These are phyloP conservation scores for Paramecium octaurelia DNA, from an alignment of 73 alveolate species.

Conservation along the genomic window DNA sequence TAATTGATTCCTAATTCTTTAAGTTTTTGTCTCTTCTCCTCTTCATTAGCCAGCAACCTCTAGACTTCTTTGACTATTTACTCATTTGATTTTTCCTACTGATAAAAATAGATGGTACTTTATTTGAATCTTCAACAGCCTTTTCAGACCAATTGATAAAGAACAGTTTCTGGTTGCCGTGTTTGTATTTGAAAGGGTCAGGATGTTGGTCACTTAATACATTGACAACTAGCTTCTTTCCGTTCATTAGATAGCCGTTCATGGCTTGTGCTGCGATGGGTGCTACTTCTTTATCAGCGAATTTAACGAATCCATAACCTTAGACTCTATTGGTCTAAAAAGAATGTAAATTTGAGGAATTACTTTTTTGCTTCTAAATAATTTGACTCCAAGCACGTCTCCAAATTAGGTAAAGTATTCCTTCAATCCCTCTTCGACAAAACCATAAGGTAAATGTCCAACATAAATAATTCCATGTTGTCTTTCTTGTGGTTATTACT, in stretches of 20 bases:
- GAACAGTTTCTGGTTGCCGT: slow-evolving; percentile 78
- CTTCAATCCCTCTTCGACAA: slow-evolving; percentile 84
- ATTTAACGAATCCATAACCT: slow-evolving; percentile 96
- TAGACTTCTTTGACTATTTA: slow-evolving; percentile 78
- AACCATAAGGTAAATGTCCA: slow-evolving; percentile 97
- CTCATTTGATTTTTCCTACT: slow-evolving; percentile 78
- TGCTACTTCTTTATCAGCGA: slow-evolving; percentile 88
- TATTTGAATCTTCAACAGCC: slow-evolving; percentile 23
- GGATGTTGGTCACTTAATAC: slow-evolving; percentile 79
- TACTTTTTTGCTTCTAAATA: slow-evolving; percentile 78
- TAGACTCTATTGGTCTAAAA: slow-evolving; percentile 86
- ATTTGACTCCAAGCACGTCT: slow-evolving; percentile 75
- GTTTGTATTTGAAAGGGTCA: slow-evolving; percentile 85
- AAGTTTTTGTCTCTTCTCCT: slow-evolving; percentile 83
- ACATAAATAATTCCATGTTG: slow-evolving; percentile 73
- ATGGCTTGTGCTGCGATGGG: slow-evolving; percentile 92
- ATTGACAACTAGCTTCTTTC: slow-evolving; percentile 82
- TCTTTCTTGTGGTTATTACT: background rate
- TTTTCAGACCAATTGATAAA: slow-evolving; percentile 62
- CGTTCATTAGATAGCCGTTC: slow-evolving; percentile 88
- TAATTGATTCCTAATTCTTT: slow-evolving; percentile 87
- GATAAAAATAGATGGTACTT: background rate
- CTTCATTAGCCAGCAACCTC: slow-evolving; percentile 88
- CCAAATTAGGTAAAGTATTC: slow-evolving; percentile 95
- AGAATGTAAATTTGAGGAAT: background rate